phyloP scores from a whole-genome alignment of 2,329 filamentous ascomycete species.

The Sodiomyces alkalinus region DNA sequence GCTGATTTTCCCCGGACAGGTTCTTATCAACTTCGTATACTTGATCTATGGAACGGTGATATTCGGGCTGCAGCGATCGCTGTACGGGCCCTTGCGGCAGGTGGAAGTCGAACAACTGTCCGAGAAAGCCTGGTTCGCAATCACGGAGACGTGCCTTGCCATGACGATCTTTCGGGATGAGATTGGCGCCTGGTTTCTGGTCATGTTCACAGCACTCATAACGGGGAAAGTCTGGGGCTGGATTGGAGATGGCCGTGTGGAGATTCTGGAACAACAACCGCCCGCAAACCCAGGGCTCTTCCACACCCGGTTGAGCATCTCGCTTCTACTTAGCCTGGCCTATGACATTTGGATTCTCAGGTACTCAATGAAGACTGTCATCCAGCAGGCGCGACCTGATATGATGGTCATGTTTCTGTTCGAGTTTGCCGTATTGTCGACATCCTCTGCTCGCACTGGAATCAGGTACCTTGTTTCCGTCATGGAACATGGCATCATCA shows the following conservation, averaged over 20 bases:
- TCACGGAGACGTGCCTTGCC: conserved; percentile 89
- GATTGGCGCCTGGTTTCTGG: conserved; percentile 82
- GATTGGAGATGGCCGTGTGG: conserved; percentile 91
- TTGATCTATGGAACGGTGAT: conserved; percentile 67
- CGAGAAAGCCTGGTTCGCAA: conserved; percentile 95
- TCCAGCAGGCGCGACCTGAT: conserved; percentile 77
- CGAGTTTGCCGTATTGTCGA: conserved; percentile 78
- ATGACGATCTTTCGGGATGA: conserved; percentile 98
- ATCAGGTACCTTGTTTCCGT: conserved; percentile 67
- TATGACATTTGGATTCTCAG: conserved; percentile 71
- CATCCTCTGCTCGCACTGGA: conserved; percentile 66
- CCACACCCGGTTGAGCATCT: conserved; percentile 66
- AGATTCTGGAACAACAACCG: conserved; percentile 88
- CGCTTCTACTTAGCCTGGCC: conserved; percentile 59
- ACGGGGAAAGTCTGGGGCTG: conserved; percentile 97
- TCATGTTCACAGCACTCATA: conserved; percentile 89
- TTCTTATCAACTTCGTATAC: conserved; percentile 80
- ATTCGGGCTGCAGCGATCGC: conserved; percentile 75
- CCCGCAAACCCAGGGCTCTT: conserved; percentile 79
- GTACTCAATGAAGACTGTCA: conserved; percentile 70
- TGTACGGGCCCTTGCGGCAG: conserved; percentile 78
- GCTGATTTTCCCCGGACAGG: conserved; percentile 29
- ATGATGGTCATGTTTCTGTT: conserved; percentile 99
- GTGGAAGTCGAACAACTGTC: conserved; percentile 96
- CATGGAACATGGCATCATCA: conserved; percentile 60